A percentile compares a stretch with the other conserved stretches of the same genome.
These are phyloP conservation scores for Melaleuca quinquenervia DNA, from an alignment of 345 rosid species.

Conservation along the genomic window DNA sequence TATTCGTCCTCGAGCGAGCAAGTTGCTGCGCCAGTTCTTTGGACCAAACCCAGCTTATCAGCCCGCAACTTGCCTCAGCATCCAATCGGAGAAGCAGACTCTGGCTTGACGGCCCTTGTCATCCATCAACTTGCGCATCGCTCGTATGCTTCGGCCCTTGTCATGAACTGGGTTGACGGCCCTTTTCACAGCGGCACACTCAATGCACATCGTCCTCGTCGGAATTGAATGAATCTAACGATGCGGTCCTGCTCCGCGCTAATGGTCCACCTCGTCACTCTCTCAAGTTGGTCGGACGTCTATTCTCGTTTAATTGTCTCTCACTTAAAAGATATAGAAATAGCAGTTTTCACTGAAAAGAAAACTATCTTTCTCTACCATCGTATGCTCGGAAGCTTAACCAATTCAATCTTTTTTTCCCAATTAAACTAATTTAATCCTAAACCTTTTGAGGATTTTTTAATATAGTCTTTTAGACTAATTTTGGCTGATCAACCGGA, in stretches of 20 bases:
- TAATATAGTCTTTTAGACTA: rapidly evolving
- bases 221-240: background rate
- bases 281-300: too few relatives aligned
- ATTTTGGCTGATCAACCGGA: rapidly evolving
- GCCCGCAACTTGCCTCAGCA: background rate
- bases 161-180: too few relatives aligned
- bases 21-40: background rate
- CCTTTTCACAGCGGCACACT: background rate
- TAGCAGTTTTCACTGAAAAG: too few relatives aligned
- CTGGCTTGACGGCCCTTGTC: background rate
- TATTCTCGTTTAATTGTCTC: too few relatives aligned
- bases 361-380: too few relatives aligned
- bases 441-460: background rate
- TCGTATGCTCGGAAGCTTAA: too few relatives aligned
- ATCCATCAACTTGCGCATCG: background rate
- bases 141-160: background rate
- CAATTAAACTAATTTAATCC: background rate
- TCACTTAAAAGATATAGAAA: too few relatives aligned
- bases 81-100: background rate
- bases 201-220: background rate
- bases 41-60: background rate
- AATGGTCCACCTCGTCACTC: background rate
- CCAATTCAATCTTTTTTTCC: too few relatives aligned
- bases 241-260: background rate
- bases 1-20: background rate